Percentiles rank a stretch among this genome's conserved stretches.
Conservation (phyloP, 495 filamentous ascomycete species). For the Aspergillus biplanus region DNA sequence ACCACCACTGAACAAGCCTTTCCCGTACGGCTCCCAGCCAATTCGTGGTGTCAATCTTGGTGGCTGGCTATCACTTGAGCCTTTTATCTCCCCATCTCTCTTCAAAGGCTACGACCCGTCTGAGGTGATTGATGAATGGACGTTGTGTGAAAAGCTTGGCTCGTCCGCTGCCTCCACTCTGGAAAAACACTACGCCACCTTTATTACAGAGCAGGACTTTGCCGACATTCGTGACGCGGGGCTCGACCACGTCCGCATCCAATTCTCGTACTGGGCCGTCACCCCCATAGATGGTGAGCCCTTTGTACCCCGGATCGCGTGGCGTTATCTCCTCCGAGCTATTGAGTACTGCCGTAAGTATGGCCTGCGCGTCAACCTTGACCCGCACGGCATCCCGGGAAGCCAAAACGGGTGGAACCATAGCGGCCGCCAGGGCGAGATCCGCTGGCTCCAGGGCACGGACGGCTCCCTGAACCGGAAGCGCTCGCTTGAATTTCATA, state of each 20-base stretch:
- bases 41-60: conserved; percentile 92
- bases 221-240: conserved; percentile 83
- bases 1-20: conserved; percentile 70
- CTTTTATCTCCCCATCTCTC: conserved; percentile 91
- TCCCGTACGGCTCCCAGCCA: conserved; percentile 74
- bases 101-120: conserved; percentile 68
- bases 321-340: conserved; percentile 90
- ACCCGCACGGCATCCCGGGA: conserved; percentile 83
- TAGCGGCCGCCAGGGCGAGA: conserved; percentile 70
- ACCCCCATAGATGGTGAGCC: conserved; percentile 84
- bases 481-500: conserved; percentile 79
- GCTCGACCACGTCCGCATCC: conserved; percentile 94
- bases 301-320: conserved; percentile 83
- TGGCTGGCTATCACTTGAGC: conserved; percentile 93
- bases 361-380: conserved; percentile 91
- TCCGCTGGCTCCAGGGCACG: conserved; percentile 81
- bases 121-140: conserved; percentile 86
- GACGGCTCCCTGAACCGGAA: conserved; percentile 64
- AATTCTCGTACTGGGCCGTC: conserved; percentile 94
- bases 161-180: conserved; percentile 60
- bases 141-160: conserved; percentile 71
- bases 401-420: conserved; percentile 94
- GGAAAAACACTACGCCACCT: conserved; percentile 89
- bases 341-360: conserved; percentile 96
- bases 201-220: conserved; percentile 83